Conservation (phyloP, 169 alveolate species). For the Plasmodium coatneyi region DNA sequence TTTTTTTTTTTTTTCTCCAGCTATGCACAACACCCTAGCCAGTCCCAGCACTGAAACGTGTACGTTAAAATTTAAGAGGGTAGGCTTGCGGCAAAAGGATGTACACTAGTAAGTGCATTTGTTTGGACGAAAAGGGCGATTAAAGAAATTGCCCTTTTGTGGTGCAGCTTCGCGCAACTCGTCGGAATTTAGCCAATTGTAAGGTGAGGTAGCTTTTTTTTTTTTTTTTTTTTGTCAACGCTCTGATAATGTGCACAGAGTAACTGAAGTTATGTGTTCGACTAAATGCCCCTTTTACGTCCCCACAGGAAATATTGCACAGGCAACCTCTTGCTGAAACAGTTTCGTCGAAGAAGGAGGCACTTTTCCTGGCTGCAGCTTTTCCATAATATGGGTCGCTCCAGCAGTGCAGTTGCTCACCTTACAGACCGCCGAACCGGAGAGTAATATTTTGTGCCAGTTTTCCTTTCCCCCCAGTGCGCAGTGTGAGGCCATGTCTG, state of each 20-base stretch:
- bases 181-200: background rate
- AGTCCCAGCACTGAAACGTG: background rate
- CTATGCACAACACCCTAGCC: background rate
- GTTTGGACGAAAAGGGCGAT: background rate
- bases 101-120: background rate
- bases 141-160: background rate
- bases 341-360: background rate
- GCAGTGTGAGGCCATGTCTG: background rate
- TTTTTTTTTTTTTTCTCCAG: background rate
- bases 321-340: background rate
- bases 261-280: background rate
- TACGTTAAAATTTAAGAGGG: background rate
- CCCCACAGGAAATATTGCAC: background rate
- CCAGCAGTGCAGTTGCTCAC: background rate
- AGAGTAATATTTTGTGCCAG: background rate
- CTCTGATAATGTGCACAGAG: background rate
- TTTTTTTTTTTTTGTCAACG: background rate
- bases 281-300: background rate
- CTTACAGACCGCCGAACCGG: background rate
- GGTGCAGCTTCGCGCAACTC: background rate
- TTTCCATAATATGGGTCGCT: background rate
- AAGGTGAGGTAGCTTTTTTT: background rate
- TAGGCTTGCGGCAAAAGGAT: background rate
- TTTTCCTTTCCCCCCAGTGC: background rate
- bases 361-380: background rate